phyloP scores from a whole-genome alignment of 192 early-diverging fungal species.

The Entrophospora sp. region DNA sequence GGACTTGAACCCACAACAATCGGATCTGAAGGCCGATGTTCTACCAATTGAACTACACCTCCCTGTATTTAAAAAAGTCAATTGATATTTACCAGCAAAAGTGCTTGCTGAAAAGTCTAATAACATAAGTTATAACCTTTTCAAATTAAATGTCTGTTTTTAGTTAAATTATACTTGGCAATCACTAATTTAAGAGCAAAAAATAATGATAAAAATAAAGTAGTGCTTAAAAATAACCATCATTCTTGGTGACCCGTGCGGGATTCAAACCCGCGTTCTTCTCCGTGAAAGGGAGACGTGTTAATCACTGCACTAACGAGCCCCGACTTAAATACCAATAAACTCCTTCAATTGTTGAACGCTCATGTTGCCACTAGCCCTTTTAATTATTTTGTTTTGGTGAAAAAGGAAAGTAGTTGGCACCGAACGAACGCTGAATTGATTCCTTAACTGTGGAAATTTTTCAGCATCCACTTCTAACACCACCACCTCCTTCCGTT shows the following conservation, averaged over 20 bases:
- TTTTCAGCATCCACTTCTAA: neutral
- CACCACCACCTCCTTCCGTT: neutral
- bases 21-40: slow-evolving; percentile 15
- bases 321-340: neutral
- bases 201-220: too few species aligned
- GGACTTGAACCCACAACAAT: slow-evolving; percentile 7
- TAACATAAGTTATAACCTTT: too few species aligned
- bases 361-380: neutral
- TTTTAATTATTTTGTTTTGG: neutral
- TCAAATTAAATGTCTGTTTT: too few species aligned
- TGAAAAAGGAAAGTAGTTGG: neutral
- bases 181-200: too few species aligned
- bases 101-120: too few species aligned
- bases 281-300: neutral
- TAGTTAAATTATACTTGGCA: too few species aligned
- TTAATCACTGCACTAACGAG: slow-evolving; percentile 1
- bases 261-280: slow-evolving; percentile 1
- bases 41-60: slow-evolving; percentile 15
- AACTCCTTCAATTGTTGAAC: neutral
- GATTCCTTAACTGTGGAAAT: neutral
- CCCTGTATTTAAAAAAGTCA: neutral
- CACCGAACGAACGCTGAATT: neutral
- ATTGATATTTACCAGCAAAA: neutral
- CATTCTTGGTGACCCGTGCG: slow-evolving; percentile 9
- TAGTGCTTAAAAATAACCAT: too few species aligned